Percentiles rank a stretch among this genome's conserved stretches.
These are phyloP conservation scores for Diutina rugosa DNA, from an alignment of 1,139 yeast species.

Conservation along the genomic window DNA sequence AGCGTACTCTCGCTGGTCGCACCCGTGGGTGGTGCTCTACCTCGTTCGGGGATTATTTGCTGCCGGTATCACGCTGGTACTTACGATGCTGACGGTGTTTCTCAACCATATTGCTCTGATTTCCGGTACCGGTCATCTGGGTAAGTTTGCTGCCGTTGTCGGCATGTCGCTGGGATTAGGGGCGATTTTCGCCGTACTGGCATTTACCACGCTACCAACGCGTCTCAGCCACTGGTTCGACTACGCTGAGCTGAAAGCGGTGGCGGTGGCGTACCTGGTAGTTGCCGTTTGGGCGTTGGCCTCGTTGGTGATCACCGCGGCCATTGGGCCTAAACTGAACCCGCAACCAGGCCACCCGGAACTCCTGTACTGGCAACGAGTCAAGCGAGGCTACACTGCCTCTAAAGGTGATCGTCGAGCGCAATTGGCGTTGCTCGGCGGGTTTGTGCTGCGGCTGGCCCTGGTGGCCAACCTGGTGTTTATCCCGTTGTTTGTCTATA, in stretches of 20 bases:
- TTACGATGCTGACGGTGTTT: constrained; percentile 37
- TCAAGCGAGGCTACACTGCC: constrained; percentile 28
- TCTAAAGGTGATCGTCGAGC: constrained; percentile 19
- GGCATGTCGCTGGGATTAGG: constrained; percentile 59
- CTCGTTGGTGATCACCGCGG: constrained; percentile 12
- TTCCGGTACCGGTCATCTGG: constrained; percentile 18
- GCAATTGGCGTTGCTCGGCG: constrained; percentile 46
- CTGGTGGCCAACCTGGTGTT: constrained; percentile 50
- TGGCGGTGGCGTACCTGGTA: constrained; percentile 34
- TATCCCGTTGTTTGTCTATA: constrained; percentile 50
- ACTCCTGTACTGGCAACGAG: constrained; percentile 12
- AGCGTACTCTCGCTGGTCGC: constrained; percentile 29
- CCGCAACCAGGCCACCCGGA: not conserved
- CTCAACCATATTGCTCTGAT: constrained; percentile 27
- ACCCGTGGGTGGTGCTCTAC: constrained; percentile 30
- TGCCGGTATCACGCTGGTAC: constrained; percentile 39
- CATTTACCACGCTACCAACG: constrained; percentile 36
- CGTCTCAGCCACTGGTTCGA: constrained; percentile 14
- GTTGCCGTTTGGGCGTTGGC: constrained; percentile 32
- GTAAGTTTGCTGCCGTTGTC: constrained; percentile 45
- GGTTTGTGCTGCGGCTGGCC: constrained; percentile 53
- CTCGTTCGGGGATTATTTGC: constrained; percentile 46
- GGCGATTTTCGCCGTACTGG: constrained; percentile 45
- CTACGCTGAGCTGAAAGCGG: constrained; percentile 17
- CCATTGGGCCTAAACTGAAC: constrained; percentile 13